Evolutionary conservation across 345 rosid genomes (phyloP).

Genomic region (Noccaea bulbosa): DNA sequence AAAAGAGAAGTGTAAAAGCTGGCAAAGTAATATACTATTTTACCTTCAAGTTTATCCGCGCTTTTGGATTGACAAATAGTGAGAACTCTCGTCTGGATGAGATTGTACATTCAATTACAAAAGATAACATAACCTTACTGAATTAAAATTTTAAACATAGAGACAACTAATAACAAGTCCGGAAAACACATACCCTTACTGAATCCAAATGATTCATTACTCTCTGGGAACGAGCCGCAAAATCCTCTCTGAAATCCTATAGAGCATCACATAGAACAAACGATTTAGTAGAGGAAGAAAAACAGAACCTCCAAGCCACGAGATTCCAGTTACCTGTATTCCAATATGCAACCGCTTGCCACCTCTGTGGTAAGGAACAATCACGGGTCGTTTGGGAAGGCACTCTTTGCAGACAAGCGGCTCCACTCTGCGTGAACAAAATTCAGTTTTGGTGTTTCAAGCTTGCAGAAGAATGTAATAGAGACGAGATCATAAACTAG

Average conservation of each 20-base stretch:
- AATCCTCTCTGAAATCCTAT: slow-evolving; percentile 84
- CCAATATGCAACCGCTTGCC: slow-evolving; percentile 97
- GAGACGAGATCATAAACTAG: slow-evolving; percentile 11
- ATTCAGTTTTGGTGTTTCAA: slow-evolving; percentile 18
- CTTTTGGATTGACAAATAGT: slow-evolving; percentile 78
- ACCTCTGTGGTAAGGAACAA: slow-evolving; percentile 94
- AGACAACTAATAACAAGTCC: slow-evolving; percentile 10
- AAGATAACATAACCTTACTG: background rate
- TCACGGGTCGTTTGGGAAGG: slow-evolving; percentile 69
- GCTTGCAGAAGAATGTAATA: slow-evolving; percentile 5
- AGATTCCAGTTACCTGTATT: slow-evolving; percentile 60
- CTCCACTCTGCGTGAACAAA: slow-evolving; percentile 63
- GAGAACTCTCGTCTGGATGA: slow-evolving; percentile 69
- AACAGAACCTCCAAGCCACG: slow-evolving; percentile 1
- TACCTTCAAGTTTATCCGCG: slow-evolving; percentile 66
- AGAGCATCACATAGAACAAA: slow-evolving; percentile 3
- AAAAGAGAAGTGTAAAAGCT: slow-evolving; percentile 10
- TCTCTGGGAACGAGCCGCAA: slow-evolving; percentile 76
- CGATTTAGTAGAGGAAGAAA: background rate
- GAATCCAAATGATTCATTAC: slow-evolving; percentile 58
- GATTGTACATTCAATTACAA: slow-evolving; percentile 20
- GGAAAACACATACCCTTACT: slow-evolving; percentile 56
- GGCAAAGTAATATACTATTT: slow-evolving; percentile 2
- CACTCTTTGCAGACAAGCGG: slow-evolving; percentile 93
- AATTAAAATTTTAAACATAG: background rate